Base-by-base conservation (phyloP, 208 protist species). In the Trypanosoma brucei region DNA sequence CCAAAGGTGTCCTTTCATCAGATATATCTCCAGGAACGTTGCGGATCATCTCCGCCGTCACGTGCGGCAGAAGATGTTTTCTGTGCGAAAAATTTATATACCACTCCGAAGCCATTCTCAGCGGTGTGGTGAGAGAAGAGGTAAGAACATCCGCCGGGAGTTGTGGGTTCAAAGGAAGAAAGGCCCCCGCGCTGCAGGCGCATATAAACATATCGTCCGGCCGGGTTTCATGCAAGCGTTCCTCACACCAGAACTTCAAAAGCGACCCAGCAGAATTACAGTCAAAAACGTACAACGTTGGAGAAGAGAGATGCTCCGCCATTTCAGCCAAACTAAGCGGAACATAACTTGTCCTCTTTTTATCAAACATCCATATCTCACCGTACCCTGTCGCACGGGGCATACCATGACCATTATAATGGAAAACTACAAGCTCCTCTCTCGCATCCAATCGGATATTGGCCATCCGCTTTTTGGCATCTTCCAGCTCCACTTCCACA, bases 381-480 rank as follows among this genome's bases (percentile, higher is more conserved):
- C 97, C 97, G 55, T 97, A 93, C 6, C 68, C 62, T 2, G 98
- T 99, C 53, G 98, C 98, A 30, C 84, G 75, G 6, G 98, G 98
- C 74, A 99, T 98, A 61, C 98, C 98, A 70, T 99, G 98, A 14
- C 98, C 98, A 73, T 99, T 99, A 81, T 99, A 99, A 74, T 99
- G 98, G 22, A 99, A 88, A 8, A 99, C 66, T 14, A 99, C 77
- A 13, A 97, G 78, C 33, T 95, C 93, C 39, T 96, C 91, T 3
- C 92, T 88, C 0, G 92, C 86, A 66, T 82, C 83, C 7, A 78
- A 68, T 13, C 95, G 77, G 22, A 93, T 58, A 38, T 80, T 83
- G 30, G 82, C 50, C 62, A 98, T 93, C 13, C 86, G 59, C 40
- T 89, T 82, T 51, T 95, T 90, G 3, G 98, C 81, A 1, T 96